Conservation (phyloP, 2,329 filamentous ascomycete genomes). For the Blumeriella jaapii region DNA sequence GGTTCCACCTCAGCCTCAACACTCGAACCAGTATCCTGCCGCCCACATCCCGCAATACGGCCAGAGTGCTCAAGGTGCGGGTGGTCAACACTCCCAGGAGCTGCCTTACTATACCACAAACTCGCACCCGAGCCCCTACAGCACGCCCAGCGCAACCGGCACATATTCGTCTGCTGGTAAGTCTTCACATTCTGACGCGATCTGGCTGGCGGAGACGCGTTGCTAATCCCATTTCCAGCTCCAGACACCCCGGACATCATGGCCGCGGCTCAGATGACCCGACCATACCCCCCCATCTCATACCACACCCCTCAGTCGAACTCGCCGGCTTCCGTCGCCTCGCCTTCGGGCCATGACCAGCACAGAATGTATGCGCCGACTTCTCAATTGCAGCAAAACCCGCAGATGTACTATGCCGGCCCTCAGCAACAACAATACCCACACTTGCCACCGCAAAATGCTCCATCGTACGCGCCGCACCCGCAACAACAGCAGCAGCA, state of each 20-base stretch:
- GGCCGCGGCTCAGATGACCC: constrained; percentile 57
- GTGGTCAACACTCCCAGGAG: constrained; percentile 52
- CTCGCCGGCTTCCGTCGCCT: constrained; percentile 86
- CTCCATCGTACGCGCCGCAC: constrained; percentile 50
- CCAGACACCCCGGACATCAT: constrained; percentile 54
- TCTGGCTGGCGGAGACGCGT: too few relatives aligned
- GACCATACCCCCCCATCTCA: constrained; percentile 68
- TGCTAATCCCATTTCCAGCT: constrained; percentile 15
- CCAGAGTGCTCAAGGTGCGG: constrained; percentile 48
- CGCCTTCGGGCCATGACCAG: constrained; percentile 78
- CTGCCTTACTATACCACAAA: constrained; percentile 58
- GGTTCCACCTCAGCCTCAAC: constrained; percentile 43
- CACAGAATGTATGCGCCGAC: constrained; percentile 77
- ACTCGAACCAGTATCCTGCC: constrained; percentile 56
- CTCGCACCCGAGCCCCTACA: constrained; percentile 72
- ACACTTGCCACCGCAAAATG: constrained; percentile 52
- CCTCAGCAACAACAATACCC: constrained; percentile 46
- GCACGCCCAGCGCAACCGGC: constrained; percentile 67
- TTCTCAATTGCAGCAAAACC: constrained; percentile 68
- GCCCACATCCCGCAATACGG: constrained; percentile 60
- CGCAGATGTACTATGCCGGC: constrained; percentile 58
- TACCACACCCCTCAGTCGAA: constrained; percentile 95
- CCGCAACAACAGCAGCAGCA: constrained; percentile 25
- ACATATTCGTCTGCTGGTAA: constrained; percentile 81
- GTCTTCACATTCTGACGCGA: too few relatives aligned